Conservation (phyloP, 139 green algal genomes). For the Micromonas pusilla region DNA sequence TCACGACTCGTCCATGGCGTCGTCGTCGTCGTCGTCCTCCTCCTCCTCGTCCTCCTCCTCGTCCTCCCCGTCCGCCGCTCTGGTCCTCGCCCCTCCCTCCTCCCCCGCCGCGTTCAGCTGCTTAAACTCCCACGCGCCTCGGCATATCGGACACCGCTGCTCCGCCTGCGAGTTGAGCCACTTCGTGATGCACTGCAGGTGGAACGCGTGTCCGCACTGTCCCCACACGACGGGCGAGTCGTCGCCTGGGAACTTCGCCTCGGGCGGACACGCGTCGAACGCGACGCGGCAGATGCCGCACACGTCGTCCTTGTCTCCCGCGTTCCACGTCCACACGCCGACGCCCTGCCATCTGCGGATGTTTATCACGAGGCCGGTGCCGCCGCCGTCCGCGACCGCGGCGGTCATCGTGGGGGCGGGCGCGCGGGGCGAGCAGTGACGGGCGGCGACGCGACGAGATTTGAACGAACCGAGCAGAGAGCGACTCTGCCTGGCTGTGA, state of each 20-base stretch:
- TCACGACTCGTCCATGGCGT: too few species aligned
- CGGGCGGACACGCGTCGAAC: conserved; percentile 46
- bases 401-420: not conserved
- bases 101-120: not conserved
- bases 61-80: too few species aligned
- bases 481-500: too few species aligned
- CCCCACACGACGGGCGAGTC: conserved; percentile 49
- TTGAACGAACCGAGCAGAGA: too few species aligned
- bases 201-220: conserved; percentile 45
- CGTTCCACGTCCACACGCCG: conserved; percentile 44
- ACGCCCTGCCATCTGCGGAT: conserved; percentile 26
- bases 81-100: too few species aligned
- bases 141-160: conserved; percentile 47
- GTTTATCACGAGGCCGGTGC: not conserved
- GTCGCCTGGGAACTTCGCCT: conserved; percentile 44
- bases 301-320: conserved; percentile 38
- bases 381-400: not conserved
- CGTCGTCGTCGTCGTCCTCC: too few species aligned
- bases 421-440: too few species aligned
- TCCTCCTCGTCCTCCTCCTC: too few species aligned
- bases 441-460: too few species aligned
- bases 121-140: conserved; percentile 39
- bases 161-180: conserved; percentile 43
- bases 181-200: conserved; percentile 54
- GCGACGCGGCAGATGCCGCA: conserved; percentile 51